Conservation (phyloP, 75 land plant species). For the Cupressus sempervirens region DNA sequence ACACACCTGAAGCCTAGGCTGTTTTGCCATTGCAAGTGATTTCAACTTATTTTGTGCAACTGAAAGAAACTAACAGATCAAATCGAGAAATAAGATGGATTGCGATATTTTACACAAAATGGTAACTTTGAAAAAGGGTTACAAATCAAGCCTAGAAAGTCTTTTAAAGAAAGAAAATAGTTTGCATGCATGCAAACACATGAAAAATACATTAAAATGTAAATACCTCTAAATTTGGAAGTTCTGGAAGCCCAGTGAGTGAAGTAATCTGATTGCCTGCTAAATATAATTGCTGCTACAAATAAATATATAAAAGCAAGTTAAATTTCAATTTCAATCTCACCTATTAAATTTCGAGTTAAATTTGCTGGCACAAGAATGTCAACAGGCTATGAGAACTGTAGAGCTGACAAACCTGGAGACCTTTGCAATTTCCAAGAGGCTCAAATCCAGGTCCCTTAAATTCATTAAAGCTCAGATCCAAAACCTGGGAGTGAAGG, state of each 20-base stretch:
- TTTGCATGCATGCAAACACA: background rate
- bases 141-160: background rate
- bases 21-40: conserved; percentile 90
- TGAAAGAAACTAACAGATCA: conserved; percentile 68
- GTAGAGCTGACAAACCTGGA: conserved; percentile 43
- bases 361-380: background rate
- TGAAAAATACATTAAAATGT: background rate
- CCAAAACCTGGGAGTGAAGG: conserved; percentile 65
- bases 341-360: no score
- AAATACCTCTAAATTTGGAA: conserved; percentile 90
- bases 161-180: background rate
- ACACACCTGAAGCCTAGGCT: conserved; percentile 88
- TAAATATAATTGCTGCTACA: conserved; percentile 82
- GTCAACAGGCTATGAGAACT: background rate
- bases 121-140: background rate
- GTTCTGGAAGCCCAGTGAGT: conserved; percentile 72
- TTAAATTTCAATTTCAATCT: background rate
- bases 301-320: conserved; percentile 2
- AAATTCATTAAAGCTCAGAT: conserved; percentile 94
- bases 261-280: conserved; percentile 98
- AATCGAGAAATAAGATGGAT: conserved; percentile 13
- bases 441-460: conserved; percentile 95
- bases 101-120: background rate
- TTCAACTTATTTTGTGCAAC: conserved; percentile 95
- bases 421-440: conserved; percentile 78